A percentile compares a stretch with the other conserved stretches of the same genome.
Evolutionary conservation across 1,284 basidiomycete species (phyloP).

Genomic region (Ustilago vetiveriae): DNA sequence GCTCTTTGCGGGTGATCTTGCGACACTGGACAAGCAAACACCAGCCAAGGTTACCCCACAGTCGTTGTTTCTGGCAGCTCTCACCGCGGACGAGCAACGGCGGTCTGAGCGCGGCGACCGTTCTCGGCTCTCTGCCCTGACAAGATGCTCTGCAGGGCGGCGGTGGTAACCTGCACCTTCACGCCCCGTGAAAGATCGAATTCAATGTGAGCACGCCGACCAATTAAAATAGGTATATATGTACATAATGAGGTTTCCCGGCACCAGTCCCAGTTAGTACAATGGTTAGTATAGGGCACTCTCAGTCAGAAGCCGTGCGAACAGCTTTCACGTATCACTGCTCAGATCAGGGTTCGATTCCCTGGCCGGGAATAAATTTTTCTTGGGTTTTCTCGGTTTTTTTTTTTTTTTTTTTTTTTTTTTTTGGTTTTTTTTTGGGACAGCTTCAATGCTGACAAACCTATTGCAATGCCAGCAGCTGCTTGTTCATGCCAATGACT

Average conservation of each 20-base stretch:
- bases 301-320: conserved; percentile 4
- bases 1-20: no score
- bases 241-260: not conserved
- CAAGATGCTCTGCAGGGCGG: not conserved
- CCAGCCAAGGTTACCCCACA: no score
- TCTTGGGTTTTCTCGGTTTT: not conserved
- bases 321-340: conserved; percentile 9
- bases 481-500: no score
- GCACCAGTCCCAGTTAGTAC: conserved; percentile 19
- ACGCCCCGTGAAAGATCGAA: conserved; percentile 2
- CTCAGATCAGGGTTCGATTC: conserved; percentile 55
- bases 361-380: conserved; percentile 43
- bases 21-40: no score
- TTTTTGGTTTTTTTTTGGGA: no score
- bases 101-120: no score
- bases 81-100: no score
- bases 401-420: not conserved
- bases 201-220: not conserved
- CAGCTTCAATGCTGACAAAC: no score
- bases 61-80: no score
- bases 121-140: no score
- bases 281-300: conserved; percentile 27
- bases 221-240: not conserved
- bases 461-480: no score
- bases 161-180: conserved; percentile 1